Evolutionary conservation across 2,329 filamentous ascomycete genomes (phyloP), one percentile per base, ranked within the genome.

Genomic region (Fonsecaea monophora): DNA sequence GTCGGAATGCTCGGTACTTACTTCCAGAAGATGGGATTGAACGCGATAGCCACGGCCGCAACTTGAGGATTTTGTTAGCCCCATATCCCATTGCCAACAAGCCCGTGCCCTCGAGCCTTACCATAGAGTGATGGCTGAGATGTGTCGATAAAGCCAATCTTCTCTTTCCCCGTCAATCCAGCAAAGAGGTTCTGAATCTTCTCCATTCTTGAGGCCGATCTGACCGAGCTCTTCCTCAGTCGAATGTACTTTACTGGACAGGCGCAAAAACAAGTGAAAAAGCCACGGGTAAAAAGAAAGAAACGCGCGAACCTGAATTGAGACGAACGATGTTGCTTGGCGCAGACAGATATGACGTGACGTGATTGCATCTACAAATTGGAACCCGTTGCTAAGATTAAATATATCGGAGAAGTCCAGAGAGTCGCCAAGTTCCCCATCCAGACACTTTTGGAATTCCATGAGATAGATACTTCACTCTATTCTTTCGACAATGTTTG

Each of bases 1-100:
- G 60, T 50, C 62, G 53, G n/a, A 73, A 56, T 21, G 13, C 32
- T 34, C 59, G 18, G 21, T 21, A 86, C 92, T 84, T 85, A 97
- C 94, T 99, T 99, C 95, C 95, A 99, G 81, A 97, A 98, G n/a
- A 95, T 90, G 25, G 95, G 95, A 81, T 99, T 99, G 82, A 99
- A 98, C 57, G 90, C 86, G 80, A 99, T 96, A 61, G 91, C 87
- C 64, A 84, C 85, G 56, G 89, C 91, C 73, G 92, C 92, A 73
- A 95, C 94, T 97, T 72, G n/a, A 38, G 65, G 40, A 53, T 58
- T 65, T 58, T 40, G 53, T 21, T 13, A 57, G 30, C 25, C 53
- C 13, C 21, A 9, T 21, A 6, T 38, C 21, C 35, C 55, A 40
- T 40, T 58, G 25, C 25, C 45, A 54, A 62, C 48, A 21, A 25